These are phyloP conservation scores for Alternaria ethzedia DNA, from an alignment of 2,329 filamentous ascomycete genomes.

Conservation along the genomic window DNA sequence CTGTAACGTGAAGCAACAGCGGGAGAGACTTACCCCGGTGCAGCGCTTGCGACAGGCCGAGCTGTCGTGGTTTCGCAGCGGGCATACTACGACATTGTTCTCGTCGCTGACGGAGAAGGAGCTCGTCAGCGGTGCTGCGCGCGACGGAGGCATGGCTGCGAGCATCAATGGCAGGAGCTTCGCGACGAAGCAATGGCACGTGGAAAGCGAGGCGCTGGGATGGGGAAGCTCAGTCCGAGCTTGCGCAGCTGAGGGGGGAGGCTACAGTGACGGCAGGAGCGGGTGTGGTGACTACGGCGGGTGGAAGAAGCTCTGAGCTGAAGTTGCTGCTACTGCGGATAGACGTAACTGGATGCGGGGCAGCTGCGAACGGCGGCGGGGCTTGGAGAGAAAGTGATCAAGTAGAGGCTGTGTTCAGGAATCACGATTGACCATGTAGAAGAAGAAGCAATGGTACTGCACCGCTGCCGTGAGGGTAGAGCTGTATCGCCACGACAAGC, in stretches of 20 bases:
- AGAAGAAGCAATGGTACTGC: neutral
- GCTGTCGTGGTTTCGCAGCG: constrained; percentile 92
- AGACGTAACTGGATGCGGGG: constrained; percentile 16
- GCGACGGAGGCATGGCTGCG: constrained; percentile 76
- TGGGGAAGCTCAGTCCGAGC: constrained; percentile 3
- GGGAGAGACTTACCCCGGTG: constrained; percentile 80
- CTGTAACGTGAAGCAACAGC: constrained; percentile 8
- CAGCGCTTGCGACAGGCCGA: constrained; percentile 97
- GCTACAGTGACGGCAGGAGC: constrained; percentile 1
- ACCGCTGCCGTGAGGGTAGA: constrained; percentile 5
- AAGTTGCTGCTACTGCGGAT: constrained; percentile 15
- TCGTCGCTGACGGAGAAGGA: constrained; percentile 91
- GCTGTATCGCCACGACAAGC: constrained; percentile 16
- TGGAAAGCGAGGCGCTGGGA: neutral
- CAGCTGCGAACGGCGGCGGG: constrained; percentile 13
- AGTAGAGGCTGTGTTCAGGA: constrained; percentile 6
- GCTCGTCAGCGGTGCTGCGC: constrained; percentile 81
- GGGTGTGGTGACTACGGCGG: constrained; percentile 4
- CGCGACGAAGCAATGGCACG: constrained; percentile 10
- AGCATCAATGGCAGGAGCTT: constrained; percentile 49
- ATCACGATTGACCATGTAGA: constrained; percentile 4
- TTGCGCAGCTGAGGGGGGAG: constrained; percentile 6
- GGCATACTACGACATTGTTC: constrained; percentile 96
- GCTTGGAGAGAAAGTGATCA: constrained; percentile 6
- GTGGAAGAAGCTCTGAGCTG: constrained; percentile 10